Evolutionary conservation across 2,329 filamentous ascomycete species (phyloP).

Genomic region (Hymenoscyphus scutula): DNA sequence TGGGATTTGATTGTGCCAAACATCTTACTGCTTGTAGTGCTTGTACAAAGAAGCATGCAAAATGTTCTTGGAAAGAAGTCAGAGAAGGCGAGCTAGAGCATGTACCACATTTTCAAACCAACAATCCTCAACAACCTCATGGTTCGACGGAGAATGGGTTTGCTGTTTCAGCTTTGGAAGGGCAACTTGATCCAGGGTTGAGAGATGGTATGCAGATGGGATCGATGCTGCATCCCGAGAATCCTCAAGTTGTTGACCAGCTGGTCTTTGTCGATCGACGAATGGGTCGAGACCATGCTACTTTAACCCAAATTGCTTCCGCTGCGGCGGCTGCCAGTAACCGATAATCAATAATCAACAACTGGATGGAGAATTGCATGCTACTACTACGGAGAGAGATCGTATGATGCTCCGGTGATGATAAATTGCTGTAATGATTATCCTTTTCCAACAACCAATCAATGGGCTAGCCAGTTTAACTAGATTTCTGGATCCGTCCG

Average conservation of each 20-base stretch:
- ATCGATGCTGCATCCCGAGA: conserved; percentile 3
- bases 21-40: conserved; percentile 83
- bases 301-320: conserved; percentile 14
- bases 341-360: conserved; percentile 1
- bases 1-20: conserved; percentile 80
- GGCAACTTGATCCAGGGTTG: conserved; percentile 1
- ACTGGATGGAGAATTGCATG: neutral
- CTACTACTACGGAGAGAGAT: neutral
- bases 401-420: neutral
- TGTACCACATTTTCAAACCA: conserved; percentile 6
- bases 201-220: conserved; percentile 4
- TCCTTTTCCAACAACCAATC: neutral
- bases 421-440: neutral
- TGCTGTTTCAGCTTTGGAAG: neutral
- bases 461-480: neutral
- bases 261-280: neutral
- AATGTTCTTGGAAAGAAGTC: conserved; percentile 83
- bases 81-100: conserved; percentile 60
- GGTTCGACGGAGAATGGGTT: conserved; percentile 3
- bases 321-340: conserved; percentile 11
- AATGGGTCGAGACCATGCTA: conserved; percentile 12
- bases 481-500: neutral
- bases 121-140: neutral
- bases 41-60: conserved; percentile 87
- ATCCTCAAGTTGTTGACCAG: neutral